Conservation (phyloP, 371 early-diverging fungal genomes). For the Mortierella sp. region DNA sequence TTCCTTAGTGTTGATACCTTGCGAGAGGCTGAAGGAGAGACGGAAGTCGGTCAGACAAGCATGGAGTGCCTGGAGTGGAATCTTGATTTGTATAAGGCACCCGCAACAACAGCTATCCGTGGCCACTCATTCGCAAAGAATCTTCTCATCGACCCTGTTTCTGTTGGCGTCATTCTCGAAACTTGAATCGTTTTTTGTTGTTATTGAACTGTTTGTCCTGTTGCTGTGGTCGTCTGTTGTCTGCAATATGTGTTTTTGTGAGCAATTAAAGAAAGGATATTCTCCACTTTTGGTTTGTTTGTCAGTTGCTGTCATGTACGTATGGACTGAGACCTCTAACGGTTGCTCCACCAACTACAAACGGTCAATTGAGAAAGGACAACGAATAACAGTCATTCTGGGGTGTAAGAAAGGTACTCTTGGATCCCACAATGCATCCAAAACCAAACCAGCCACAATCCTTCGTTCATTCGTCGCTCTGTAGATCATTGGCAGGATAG, state of each 20-base stretch:
- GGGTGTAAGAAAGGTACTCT: neutral
- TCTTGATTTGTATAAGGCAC: neutral
- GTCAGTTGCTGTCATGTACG: neutral
- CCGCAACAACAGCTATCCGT: neutral
- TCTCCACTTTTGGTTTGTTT: neutral
- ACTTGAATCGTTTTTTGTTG: neutral
- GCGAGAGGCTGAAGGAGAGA: neutral
- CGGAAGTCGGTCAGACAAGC: neutral
- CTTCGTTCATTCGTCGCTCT: neutral
- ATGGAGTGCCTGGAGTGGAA: neutral
- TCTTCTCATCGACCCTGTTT: neutral
- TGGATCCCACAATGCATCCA: neutral
- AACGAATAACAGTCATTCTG: no score
- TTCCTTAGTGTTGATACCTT: neutral
- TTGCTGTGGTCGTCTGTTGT: no score
- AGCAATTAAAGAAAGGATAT: neutral
- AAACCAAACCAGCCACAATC: neutral
- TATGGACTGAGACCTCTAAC: no score
- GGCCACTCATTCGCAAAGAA: neutral
- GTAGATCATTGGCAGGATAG: neutral
- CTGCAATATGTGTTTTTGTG: no score
- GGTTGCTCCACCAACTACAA: no score
- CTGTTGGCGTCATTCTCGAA: neutral
- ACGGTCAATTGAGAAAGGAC: no score
- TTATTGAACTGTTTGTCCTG: no score